Evolutionary conservation across 1,284 basidiomycete genomes (phyloP).

Genomic region (Anthracocystis panici-leucophaei): DNA sequence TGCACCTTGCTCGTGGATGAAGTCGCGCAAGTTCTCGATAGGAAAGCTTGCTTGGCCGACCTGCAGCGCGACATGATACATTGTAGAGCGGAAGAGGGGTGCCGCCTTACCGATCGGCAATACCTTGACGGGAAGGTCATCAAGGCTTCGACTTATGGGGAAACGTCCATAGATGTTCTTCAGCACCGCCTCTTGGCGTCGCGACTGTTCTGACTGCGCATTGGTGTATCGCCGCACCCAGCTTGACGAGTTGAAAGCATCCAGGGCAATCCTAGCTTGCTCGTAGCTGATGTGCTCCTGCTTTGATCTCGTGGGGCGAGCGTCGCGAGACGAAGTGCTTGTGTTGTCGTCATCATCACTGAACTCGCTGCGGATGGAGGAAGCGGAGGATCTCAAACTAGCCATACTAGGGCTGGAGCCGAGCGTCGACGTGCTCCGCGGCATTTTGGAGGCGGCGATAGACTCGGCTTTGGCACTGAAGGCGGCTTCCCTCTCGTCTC

Average conservation of each 20-base stretch:
- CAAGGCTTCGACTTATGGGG: slow-evolving; percentile 30
- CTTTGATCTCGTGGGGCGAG: slow-evolving; percentile 10
- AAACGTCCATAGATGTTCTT: slow-evolving; percentile 65
- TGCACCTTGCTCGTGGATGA: slow-evolving; percentile 78
- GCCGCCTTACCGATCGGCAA: slow-evolving; percentile 73
- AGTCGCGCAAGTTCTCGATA: slow-evolving; percentile 75
- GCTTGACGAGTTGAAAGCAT: slow-evolving; percentile 80
- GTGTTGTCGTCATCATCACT: slow-evolving; percentile 12
- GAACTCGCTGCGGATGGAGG: slow-evolving; percentile 5
- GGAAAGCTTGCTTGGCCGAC: slow-evolving; percentile 78
- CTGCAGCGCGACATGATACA: slow-evolving; percentile 76
- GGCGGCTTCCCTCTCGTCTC: slow-evolving; percentile 82
- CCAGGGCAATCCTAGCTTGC: slow-evolving; percentile 81
- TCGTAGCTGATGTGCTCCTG: slow-evolving; percentile 52
- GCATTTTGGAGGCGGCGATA: slow-evolving; percentile 56
- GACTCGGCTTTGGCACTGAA: slow-evolving; percentile 81
- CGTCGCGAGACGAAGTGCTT: slow-evolving; percentile 23
- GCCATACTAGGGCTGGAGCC: slow-evolving; percentile 11
- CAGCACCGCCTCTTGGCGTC: slow-evolving; percentile 71
- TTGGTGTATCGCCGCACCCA: slow-evolving; percentile 75
- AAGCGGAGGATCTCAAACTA: slow-evolving; percentile 15
- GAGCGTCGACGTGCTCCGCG: slow-evolving; percentile 69
- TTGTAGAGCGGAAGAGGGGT: slow-evolving; percentile 80
- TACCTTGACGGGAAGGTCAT: slow-evolving; percentile 72
- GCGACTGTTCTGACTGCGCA: slow-evolving; percentile 70